Percentiles rank a stretch among this genome's conserved stretches.
Conservation (phyloP, 2,329 filamentous ascomycete species). For the Paraphoma sp. region DNA sequence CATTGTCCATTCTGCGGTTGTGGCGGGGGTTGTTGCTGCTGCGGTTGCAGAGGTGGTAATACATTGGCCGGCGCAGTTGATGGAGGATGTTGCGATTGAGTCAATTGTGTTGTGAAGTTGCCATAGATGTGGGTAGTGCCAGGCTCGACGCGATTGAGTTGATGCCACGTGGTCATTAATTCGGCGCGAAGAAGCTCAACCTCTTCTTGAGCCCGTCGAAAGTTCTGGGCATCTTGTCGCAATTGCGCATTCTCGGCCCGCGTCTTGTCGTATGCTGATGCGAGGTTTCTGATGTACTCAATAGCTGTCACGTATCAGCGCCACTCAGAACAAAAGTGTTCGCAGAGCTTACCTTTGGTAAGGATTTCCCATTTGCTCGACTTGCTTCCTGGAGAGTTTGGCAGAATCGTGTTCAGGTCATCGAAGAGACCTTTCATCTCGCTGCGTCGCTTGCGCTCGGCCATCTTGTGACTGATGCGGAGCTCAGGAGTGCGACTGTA, state of each 20-base stretch:
- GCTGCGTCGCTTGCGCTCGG: conserved; percentile 80
- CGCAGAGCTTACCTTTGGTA: conserved; percentile 70
- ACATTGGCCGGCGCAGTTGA: conserved; percentile 40
- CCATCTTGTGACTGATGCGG: conserved; percentile 83
- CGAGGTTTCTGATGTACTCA: conserved; percentile 55
- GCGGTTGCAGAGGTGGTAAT: conserved; percentile 49
- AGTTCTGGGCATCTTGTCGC: conserved; percentile 53
- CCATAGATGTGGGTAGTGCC: conserved; percentile 56
- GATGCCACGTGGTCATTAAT: conserved; percentile 54
- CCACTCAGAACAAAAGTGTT: neutral
- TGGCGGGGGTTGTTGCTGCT: conserved; percentile 35
- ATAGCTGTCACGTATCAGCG: conserved; percentile 49
- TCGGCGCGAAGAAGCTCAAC: conserved; percentile 57
- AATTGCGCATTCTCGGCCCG: conserved; percentile 50
- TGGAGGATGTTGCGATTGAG: conserved; percentile 43
- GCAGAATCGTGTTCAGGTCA: conserved; percentile 77
- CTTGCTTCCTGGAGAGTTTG: conserved; percentile 81
- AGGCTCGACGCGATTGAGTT: conserved; percentile 55
- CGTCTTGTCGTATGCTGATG: conserved; percentile 47
- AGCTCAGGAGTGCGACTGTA: conserved; percentile 85
- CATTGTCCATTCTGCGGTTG: conserved; percentile 46
- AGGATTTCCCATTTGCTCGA: conserved; percentile 90
- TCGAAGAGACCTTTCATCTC: conserved; percentile 92
- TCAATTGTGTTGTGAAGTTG: conserved; percentile 52
- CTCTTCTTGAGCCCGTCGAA: conserved; percentile 54